Evolutionary conservation across 2,329 filamentous ascomycete genomes (phyloP).

Genomic region (Dryadomyces quercus-mongolicae): DNA sequence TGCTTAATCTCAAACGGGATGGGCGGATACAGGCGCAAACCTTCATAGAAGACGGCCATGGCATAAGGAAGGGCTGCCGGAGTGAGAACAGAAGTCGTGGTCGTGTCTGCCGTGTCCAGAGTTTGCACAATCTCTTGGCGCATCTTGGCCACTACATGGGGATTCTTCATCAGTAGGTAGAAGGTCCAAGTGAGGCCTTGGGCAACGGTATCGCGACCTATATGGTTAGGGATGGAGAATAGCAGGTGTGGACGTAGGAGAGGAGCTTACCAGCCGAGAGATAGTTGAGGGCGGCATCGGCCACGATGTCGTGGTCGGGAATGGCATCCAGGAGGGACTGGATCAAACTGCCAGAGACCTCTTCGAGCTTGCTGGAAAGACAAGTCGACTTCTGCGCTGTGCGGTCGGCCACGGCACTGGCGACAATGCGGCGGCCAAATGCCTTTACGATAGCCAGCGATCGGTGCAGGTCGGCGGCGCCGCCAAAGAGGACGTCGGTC

Average conservation of each 20-base stretch:
- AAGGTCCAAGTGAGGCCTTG: slow-evolving; percentile 54
- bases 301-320: slow-evolving; percentile 40
- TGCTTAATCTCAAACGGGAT: slow-evolving; percentile 57
- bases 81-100: slow-evolving; percentile 22
- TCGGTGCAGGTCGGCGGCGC: slow-evolving; percentile 30
- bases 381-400: slow-evolving; percentile 3
- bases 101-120: slow-evolving; percentile 7
- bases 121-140: slow-evolving; percentile 27
- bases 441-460: slow-evolving; percentile 30
- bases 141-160: slow-evolving; percentile 25
- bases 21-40: slow-evolving; percentile 49
- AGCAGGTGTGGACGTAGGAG: neutral
- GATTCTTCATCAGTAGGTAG: slow-evolving; percentile 45
- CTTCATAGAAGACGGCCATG: slow-evolving; percentile 51
- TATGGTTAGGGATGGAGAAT: neutral
- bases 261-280: slow-evolving; percentile 39
- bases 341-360: slow-evolving; percentile 43
- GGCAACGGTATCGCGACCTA: slow-evolving; percentile 51
- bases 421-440: slow-evolving; percentile 46
- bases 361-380: slow-evolving; percentile 14
- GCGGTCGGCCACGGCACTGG: slow-evolving; percentile 35
- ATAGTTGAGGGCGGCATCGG: slow-evolving; percentile 54
- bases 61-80: slow-evolving; percentile 38
- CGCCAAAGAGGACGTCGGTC: slow-evolving; percentile 40
- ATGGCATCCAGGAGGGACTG: slow-evolving; percentile 47